A percentile compares a stretch with the other conserved stretches of the same genome.
Conservation (phyloP, 1,139 yeast species). For the Kurtzmaniella quercitrusa region DNA sequence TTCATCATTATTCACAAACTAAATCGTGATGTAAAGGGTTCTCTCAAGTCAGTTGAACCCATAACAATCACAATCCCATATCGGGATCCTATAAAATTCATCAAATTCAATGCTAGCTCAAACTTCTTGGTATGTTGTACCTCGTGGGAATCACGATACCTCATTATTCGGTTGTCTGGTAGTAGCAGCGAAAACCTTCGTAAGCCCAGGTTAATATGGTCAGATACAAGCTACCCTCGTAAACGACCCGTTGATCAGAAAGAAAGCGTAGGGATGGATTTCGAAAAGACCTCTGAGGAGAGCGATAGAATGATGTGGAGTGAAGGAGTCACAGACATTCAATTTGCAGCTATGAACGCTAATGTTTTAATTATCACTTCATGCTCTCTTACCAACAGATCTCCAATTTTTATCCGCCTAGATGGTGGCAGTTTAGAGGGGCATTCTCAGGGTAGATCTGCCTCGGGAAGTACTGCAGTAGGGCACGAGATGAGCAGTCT, state of each 20-base stretch:
- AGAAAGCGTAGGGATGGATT: conserved; percentile 4
- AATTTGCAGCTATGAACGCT: conserved; percentile 42
- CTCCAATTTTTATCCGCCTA: conserved; percentile 33
- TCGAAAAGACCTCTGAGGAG: conserved; percentile 9
- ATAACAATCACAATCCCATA: conserved; percentile 80
- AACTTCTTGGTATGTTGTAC: conserved; percentile 78
- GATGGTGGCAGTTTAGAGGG: conserved; percentile 33
- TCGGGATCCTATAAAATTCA: conserved; percentile 73
- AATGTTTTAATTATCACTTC: conserved; percentile 35
- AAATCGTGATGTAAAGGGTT: conserved; percentile 13
- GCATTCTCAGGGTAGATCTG: conserved; percentile 12
- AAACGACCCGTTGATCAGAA: conserved; percentile 8
- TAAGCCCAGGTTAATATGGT: conserved; percentile 61
- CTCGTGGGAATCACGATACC: conserved; percentile 71
- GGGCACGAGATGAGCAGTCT: conserved; percentile 10
- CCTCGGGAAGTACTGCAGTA: conserved; percentile 9
- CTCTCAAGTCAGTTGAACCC: conserved; percentile 42
- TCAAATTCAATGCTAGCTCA: conserved; percentile 69
- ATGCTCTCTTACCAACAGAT: conserved; percentile 33
- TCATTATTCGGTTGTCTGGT: conserved; percentile 63
- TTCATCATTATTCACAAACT: conserved; percentile 64
- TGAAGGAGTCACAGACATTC: conserved; percentile 86
- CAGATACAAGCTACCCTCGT: conserved; percentile 23
- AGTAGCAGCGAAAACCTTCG: conserved; percentile 28
- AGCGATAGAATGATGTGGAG: conserved; percentile 53